phyloP scores from a whole-genome alignment of 2,329 filamentous ascomycete species.

The Hymenoscyphus scutula region DNA sequence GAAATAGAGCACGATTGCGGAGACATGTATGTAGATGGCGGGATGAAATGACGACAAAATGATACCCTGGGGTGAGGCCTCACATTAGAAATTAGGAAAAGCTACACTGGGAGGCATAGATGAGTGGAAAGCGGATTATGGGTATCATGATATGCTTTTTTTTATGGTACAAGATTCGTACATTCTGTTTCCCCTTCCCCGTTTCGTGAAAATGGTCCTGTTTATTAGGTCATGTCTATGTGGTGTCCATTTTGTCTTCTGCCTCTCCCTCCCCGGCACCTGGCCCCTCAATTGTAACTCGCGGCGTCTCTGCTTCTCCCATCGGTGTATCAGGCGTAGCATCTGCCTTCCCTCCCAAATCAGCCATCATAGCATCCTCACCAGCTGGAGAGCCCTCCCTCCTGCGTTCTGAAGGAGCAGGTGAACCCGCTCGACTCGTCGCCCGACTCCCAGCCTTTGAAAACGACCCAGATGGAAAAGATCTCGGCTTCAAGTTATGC shows the following conservation, averaged over 20 bases:
- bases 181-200: constrained; percentile 14
- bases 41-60: constrained; percentile 8
- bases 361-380: constrained; percentile 61
- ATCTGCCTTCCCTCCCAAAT: constrained; percentile 45
- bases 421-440: constrained; percentile 40
- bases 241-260: constrained; percentile 66
- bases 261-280: constrained; percentile 38
- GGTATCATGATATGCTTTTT: constrained; percentile 26
- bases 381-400: constrained; percentile 38
- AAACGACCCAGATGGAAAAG: constrained; percentile 33
- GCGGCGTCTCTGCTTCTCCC: constrained; percentile 42
- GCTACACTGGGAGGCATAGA: constrained; percentile 1
- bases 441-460: constrained; percentile 43
- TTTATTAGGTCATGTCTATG: constrained; percentile 36
- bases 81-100: background rate
- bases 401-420: constrained; percentile 31
- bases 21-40: constrained; percentile 1
- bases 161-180: constrained; percentile 33
- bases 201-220: background rate
- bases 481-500: constrained; percentile 39
- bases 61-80: constrained; percentile 12
- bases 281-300: constrained; percentile 50
- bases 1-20: constrained; percentile 10
- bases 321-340: constrained; percentile 33
- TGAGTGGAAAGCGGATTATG: constrained; percentile 1